phyloP scores from a whole-genome alignment of 164 flowering plant species.

The Magnolia officinalis region DNA sequence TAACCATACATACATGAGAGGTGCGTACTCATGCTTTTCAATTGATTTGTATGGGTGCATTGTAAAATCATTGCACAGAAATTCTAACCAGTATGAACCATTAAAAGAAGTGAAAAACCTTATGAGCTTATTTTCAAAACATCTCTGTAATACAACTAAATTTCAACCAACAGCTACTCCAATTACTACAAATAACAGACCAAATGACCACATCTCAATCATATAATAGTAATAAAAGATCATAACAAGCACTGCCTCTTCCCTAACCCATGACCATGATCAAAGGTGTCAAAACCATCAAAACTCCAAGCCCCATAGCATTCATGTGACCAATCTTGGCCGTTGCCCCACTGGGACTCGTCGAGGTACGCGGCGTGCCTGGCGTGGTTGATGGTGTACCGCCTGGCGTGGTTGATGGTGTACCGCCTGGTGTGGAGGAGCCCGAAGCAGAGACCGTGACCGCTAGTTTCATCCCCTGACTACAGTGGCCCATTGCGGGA shows the following conservation, averaged over 20 bases:
- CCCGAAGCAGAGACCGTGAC: conserved; percentile 7
- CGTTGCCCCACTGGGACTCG: conserved; percentile 19
- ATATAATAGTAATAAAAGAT: no score
- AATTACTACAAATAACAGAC: no score
- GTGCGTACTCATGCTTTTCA: no score
- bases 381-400: not conserved
- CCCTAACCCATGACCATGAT: conserved; percentile 38
- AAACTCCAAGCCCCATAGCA: conserved; percentile 24
- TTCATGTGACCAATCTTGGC: not conserved
- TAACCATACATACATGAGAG: no score
- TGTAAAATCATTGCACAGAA: no score
- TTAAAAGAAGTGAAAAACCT: no score
- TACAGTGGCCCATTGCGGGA: conserved; percentile 15
- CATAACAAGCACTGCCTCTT: conserved; percentile 48
- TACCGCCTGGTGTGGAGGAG: not conserved
- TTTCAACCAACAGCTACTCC: no score
- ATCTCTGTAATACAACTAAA: no score
- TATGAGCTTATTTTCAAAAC: no score
- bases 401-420: not conserved
- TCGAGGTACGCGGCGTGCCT: conserved; percentile 13
- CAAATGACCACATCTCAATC: no score
- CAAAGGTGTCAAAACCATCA: conserved; percentile 23
- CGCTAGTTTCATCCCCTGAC: conserved; percentile 22
- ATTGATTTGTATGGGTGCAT: no score
- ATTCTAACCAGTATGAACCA: no score